Evolutionary conservation across 108 stramenopile genomes (phyloP).

Genomic region (Licmophora abbreviata): DNA sequence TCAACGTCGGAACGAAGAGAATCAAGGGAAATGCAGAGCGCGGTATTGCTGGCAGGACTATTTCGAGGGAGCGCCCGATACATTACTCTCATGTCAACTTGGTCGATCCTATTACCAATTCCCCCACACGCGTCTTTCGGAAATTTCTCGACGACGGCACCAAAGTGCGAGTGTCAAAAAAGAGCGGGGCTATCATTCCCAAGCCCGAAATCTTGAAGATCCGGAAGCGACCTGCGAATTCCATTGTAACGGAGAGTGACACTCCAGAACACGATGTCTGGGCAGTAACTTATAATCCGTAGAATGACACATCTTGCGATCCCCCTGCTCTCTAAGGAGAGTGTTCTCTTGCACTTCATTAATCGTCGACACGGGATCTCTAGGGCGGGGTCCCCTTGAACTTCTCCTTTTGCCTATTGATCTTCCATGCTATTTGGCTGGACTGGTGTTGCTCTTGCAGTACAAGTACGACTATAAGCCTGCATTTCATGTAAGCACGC

Average conservation of each 20-base stretch:
- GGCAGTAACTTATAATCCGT: constrained; percentile 55
- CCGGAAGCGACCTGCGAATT: constrained; percentile 36
- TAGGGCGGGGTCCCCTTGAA: too few relatives aligned
- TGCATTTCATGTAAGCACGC: too few relatives aligned
- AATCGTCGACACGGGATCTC: too few relatives aligned
- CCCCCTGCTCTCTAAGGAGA: too few relatives aligned
- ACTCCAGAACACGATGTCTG: constrained; percentile 73
- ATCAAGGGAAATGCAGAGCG: constrained; percentile 65
- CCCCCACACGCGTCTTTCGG: constrained; percentile 76
- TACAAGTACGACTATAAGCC: too few relatives aligned
- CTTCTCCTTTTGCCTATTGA: too few relatives aligned
- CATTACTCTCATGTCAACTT: constrained; percentile 89
- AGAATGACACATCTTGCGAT: too few relatives aligned
- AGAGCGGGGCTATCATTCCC: constrained; percentile 89
- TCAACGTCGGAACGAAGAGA: constrained; percentile 69
- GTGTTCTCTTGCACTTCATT: too few relatives aligned
- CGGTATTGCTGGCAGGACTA: constrained; percentile 45
- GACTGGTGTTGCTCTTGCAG: too few relatives aligned
- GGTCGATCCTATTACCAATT: constrained; percentile 68
- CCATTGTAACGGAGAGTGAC: constrained; percentile 58
- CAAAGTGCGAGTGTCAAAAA: constrained; percentile 89
- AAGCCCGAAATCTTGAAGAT: constrained; percentile 70
- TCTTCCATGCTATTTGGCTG: too few relatives aligned
- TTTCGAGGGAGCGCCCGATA: constrained; percentile 55
- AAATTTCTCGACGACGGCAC: constrained; percentile 86